These are phyloP conservation scores for Esteya vermicola DNA, from an alignment of 2,329 filamentous ascomycete species.

Conservation along the genomic window DNA sequence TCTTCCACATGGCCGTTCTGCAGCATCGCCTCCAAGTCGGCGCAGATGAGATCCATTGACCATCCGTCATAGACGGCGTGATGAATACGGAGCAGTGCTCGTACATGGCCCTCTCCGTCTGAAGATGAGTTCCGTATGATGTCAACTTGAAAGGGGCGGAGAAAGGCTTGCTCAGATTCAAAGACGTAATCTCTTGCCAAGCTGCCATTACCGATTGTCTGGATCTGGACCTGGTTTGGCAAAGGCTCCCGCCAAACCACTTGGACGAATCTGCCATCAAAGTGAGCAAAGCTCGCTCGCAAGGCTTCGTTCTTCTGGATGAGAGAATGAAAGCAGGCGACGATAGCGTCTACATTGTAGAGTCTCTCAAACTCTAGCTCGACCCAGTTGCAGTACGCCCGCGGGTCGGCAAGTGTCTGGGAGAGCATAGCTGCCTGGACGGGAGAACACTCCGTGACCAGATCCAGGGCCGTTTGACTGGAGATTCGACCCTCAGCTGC, in stretches of 20 bases:
- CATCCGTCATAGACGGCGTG: constrained; percentile 90
- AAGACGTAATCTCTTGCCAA: constrained; percentile 24
- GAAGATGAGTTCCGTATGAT: too few relatives aligned
- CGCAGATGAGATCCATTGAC: constrained; percentile 63
- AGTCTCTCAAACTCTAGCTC: constrained; percentile 40
- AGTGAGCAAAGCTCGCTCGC: constrained; percentile 56
- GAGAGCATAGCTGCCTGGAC: constrained; percentile 69
- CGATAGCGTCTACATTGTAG: constrained; percentile 24
- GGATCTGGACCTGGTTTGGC: constrained; percentile 26
- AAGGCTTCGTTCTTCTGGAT: constrained; percentile 49
- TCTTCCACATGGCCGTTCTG: constrained; percentile 11
- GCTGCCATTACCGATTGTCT: constrained; percentile 20
- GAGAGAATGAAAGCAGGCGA: constrained; percentile 33
- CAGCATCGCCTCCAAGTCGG: constrained; percentile 47
- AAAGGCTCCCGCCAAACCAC: constrained; percentile 45
- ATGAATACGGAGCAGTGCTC: constrained; percentile 48
- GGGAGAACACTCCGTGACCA: constrained; percentile 43
- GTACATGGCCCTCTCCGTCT: constrained; percentile 3
- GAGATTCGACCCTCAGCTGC: not conserved
- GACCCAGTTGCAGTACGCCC: constrained; percentile 66
- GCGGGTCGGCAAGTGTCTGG: constrained; percentile 47
- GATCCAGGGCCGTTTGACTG: constrained; percentile 3
- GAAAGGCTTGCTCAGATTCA: constrained; percentile 21
- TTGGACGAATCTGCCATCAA: constrained; percentile 40
- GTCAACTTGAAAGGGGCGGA: constrained; percentile 50